Base-by-base conservation (phyloP, 2,329 filamentous ascomycete genomes). In the Diaporthe citri region DNA sequence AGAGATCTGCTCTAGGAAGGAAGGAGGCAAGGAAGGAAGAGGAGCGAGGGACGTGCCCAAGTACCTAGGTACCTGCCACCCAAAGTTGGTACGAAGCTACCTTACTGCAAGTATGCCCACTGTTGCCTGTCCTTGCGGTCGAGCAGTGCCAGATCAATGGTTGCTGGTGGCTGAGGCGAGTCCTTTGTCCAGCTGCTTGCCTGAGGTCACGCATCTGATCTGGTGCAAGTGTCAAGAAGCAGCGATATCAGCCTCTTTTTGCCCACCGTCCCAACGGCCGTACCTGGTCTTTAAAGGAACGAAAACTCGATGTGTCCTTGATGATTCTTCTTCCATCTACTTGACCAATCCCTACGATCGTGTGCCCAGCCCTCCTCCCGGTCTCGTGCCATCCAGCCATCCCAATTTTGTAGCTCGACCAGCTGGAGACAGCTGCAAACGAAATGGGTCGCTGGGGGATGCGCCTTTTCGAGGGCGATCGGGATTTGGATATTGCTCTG, bases 391-490 rank as follows among this genome's bases (percentile, higher is more conserved):
- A n/a, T 36, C 12, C 60, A n/a, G 10, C 9, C 1, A 8, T 15
- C 46, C 7, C 46, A 12, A 1, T 13, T 17, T 28, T 25, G 17
- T 17, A 39, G 8, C n/a, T 20, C 46, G n/a, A 7, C 46, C 43
- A 39, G 46, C 22, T 36, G 34, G 31, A 52, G 46, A 8, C 13
- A 36, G 2, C 41, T 20, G 25, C n/a, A 39, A 12, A 22, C 12
- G n/a, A 60, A 4, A 71, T 71, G 69, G 69, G 55, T 22, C 41
- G 69, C 22, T 51, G 69, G 69, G 69, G 69, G 22, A 51, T 60
- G 69, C 55, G 74, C 39, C 67, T 77, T 5, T 77, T 76, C 41
- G 72, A 77, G 48, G 66, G 72, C 67, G 76, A 76, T 22, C 72
- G 39, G 28, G 74, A 77, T 20, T 36, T 76, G 2, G 74, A 77